Conservation (phyloP, 352 stramenopile genomes). For the Plasmopara muralis region DNA sequence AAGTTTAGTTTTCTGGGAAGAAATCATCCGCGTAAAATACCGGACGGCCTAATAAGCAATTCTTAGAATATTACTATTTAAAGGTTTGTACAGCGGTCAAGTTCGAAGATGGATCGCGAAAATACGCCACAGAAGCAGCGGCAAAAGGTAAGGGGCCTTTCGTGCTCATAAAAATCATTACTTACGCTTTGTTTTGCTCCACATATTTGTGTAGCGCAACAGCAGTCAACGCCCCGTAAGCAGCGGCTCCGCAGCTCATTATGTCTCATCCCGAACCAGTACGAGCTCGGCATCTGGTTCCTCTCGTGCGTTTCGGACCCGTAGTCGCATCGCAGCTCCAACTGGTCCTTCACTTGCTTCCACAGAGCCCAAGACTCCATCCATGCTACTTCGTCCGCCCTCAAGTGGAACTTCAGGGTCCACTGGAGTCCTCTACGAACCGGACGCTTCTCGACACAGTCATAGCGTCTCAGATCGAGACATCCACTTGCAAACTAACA, state of each 20-base stretch:
- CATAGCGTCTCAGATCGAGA: constrained; percentile 12
- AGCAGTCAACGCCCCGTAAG: constrained; percentile 17
- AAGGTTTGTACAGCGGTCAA: no score
- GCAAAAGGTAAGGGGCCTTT: constrained; percentile 40
- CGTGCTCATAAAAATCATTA: background rate
- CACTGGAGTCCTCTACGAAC: constrained; percentile 22
- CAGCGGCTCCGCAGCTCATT: constrained; percentile 10
- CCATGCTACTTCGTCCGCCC: constrained; percentile 26
- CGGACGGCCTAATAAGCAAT: no score
- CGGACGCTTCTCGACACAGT: constrained; percentile 12
- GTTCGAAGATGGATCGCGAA: constrained; percentile 53
- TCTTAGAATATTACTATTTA: no score
- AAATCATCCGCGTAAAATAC: no score
- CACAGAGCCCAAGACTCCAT: constrained; percentile 41
- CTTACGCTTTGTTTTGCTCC: background rate
- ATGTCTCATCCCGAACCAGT: constrained; percentile 5
- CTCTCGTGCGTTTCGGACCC: constrained; percentile 21
- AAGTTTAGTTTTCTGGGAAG: no score
- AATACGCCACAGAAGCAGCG: constrained; percentile 69
- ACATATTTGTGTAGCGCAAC: constrained; percentile 21
- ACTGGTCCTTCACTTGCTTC: constrained; percentile 5
- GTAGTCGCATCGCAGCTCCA: constrained; percentile 21
- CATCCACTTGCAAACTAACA: constrained; percentile 18
- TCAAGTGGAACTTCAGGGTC: constrained; percentile 3
- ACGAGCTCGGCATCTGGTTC: constrained; percentile 7